phyloP scores from a whole-genome alignment of 352 stramenopile species.

The Phytopythium montanum region DNA sequence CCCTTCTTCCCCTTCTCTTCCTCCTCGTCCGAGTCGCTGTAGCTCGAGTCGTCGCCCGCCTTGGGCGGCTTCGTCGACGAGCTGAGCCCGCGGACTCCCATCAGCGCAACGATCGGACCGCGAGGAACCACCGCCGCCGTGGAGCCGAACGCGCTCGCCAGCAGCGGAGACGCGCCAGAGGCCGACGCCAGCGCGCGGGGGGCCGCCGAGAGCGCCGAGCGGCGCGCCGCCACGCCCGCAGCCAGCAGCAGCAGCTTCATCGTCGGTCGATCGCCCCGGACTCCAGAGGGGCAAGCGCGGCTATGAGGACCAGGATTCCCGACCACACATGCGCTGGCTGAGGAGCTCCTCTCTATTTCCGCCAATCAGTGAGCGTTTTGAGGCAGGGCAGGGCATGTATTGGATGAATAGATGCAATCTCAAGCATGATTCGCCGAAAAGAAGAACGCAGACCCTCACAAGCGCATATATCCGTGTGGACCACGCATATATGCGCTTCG shows the following conservation, averaged over 20 bases:
- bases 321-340: constrained; percentile 6
- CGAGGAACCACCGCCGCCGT: no score
- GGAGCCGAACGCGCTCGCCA: constrained; percentile 8
- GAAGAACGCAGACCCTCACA: background rate
- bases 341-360: background rate
- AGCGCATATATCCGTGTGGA: background rate
- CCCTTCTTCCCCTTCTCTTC: constrained; percentile 31
- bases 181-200: constrained; percentile 6
- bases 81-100: constrained; percentile 19
- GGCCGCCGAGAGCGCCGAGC: constrained; percentile 11
- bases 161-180: constrained; percentile 4
- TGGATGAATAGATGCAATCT: background rate
- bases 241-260: constrained; percentile 55
- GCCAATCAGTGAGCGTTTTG: background rate
- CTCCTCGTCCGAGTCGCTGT: constrained; percentile 28
- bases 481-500: background rate
- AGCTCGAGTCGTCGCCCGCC: constrained; percentile 4
- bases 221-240: constrained; percentile 23
- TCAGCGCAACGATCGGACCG: constrained; percentile 1
- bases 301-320: background rate
- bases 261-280: constrained; percentile 2
- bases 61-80: constrained; percentile 6
- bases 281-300: constrained; percentile 15
- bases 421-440: background rate
- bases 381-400: background rate